Base-by-base conservation (phyloP, 306 rosid genomes). In the Lathyrus sativus region DNA sequence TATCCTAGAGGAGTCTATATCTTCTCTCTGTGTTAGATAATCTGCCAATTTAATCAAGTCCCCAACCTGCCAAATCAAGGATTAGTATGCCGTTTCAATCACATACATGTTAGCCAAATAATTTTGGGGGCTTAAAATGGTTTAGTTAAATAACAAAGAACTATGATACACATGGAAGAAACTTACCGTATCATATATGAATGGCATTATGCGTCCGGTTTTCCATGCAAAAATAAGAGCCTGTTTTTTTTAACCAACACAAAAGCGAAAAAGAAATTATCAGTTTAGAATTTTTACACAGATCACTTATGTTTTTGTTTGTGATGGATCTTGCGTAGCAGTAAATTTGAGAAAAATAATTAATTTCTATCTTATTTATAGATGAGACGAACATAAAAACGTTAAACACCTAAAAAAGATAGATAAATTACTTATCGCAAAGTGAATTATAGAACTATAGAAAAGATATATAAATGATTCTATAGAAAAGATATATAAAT, bases 21-120 rank as follows among this genome's bases (percentile, higher is more conserved):
- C 97, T 84, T 88, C 81, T 81, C 99, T 87, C 15, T 75, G 54
- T 22, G 81, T 81, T 68, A 93, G 81, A 78, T 86, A 88, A 80
- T 93, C 96, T 58, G 97, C 96, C 85, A 93, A 78, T 78, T 88
- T 93, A 74, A 84, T 82, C 87, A 93, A 74, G 90, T 93, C 98
- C 96, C 95, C 90, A 38, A 73, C 93, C 98, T 90, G 89, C 82
- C 68, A 80, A 43, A 62, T 29, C 50, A 22, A 62, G 62, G 60
- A 67, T 58, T 35, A 2, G 13, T 51, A 38, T 69, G 49, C 65
- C 35, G 42, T 42, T 59, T 61, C 41, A 10, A 18, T 18, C 41
- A 69, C 2, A 7, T 54, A 62, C 37, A 63, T 17, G 73, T 68
- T 26, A 62, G 73, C 62, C 54, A 46, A 70, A 53, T 71, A 29